These are phyloP conservation scores for Pilobolus umbonatus DNA, from an alignment of 192 early-diverging fungal species.

Conservation along the genomic window DNA sequence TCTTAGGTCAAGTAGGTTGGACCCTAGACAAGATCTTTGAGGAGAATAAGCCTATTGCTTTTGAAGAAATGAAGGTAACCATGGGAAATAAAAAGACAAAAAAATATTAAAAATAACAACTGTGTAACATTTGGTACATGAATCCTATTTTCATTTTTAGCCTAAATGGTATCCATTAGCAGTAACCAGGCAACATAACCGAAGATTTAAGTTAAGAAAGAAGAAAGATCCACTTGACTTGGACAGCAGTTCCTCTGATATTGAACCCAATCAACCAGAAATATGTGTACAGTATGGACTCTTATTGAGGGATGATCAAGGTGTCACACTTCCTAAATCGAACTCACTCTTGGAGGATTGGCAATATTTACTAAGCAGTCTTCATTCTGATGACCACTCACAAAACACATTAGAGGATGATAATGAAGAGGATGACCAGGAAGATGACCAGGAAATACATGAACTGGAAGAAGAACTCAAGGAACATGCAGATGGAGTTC, in stretches of 20 bases:
- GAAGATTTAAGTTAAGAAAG: slow-evolving; percentile 14
- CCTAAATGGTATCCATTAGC: slow-evolving; percentile 36
- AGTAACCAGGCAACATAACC: slow-evolving; percentile 1
- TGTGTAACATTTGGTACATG: slow-evolving; percentile 5
- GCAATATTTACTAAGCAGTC: slow-evolving; percentile 4
- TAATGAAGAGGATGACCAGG: neutral
- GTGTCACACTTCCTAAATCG: neutral
- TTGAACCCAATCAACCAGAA: slow-evolving; percentile 3
- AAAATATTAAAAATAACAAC: neutral
- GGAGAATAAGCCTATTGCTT: slow-evolving; percentile 36
- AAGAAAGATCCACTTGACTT: slow-evolving; percentile 10
- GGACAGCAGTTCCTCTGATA: neutral
- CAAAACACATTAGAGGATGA: neutral
- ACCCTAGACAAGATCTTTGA: slow-evolving; percentile 52
- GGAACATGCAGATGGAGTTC: neutral
- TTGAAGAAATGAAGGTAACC: slow-evolving; percentile 54
- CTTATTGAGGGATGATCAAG: slow-evolving; percentile 2
- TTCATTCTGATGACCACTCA: neutral
- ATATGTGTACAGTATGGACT: slow-evolving; percentile 9
- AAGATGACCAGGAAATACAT: neutral
- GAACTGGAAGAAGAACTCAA: neutral
- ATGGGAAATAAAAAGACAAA: slow-evolving; percentile 8
- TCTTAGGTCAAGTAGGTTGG: slow-evolving; percentile 58
- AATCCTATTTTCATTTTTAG: slow-evolving; percentile 18
- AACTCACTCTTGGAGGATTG: slow-evolving; percentile 1